These are phyloP conservation scores for Ceratopteris richardii DNA, from an alignment of 75 land plant species.

Conservation along the genomic window DNA sequence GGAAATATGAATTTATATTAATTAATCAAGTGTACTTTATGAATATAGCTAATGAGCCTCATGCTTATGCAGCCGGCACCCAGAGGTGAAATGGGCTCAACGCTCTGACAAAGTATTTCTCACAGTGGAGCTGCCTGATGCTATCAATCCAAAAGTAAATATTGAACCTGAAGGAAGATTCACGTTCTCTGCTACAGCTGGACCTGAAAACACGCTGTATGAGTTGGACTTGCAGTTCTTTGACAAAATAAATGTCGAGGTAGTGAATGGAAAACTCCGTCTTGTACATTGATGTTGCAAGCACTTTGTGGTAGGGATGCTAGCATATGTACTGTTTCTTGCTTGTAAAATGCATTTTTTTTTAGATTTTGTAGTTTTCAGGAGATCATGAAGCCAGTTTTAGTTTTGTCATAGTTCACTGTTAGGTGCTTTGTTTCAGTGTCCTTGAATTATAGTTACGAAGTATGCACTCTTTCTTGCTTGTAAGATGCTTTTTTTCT, in stretches of 20 bases:
- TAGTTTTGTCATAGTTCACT: too few species aligned
- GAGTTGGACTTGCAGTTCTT: constrained; percentile 43
- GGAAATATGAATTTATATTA: too few species aligned
- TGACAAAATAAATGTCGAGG: constrained; percentile 54
- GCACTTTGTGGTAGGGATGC: not conserved
- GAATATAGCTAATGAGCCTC: not conserved
- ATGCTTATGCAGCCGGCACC: constrained; percentile 53
- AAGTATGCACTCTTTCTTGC: too few species aligned
- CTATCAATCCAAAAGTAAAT: constrained; percentile 52
- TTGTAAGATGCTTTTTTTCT: too few species aligned
- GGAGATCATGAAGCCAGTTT: too few species aligned
- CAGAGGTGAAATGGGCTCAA: constrained; percentile 81
- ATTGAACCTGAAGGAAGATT: constrained; percentile 65
- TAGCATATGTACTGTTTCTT: too few species aligned
- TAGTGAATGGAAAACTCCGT: constrained; percentile 3
- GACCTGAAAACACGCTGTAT: constrained; percentile 32
- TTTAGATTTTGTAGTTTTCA: too few species aligned
- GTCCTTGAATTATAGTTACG: too few species aligned
- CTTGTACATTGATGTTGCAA: not conserved
- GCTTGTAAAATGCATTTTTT: too few species aligned
- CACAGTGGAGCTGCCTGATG: constrained; percentile 64
- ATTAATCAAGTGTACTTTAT: not conserved
- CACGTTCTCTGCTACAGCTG: constrained; percentile 41
- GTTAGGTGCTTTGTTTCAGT: too few species aligned
- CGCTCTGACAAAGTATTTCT: constrained; percentile 60